Evolutionary conservation across 2,329 filamentous ascomycete species (phyloP).

Genomic region (Exserohilum turcica): DNA sequence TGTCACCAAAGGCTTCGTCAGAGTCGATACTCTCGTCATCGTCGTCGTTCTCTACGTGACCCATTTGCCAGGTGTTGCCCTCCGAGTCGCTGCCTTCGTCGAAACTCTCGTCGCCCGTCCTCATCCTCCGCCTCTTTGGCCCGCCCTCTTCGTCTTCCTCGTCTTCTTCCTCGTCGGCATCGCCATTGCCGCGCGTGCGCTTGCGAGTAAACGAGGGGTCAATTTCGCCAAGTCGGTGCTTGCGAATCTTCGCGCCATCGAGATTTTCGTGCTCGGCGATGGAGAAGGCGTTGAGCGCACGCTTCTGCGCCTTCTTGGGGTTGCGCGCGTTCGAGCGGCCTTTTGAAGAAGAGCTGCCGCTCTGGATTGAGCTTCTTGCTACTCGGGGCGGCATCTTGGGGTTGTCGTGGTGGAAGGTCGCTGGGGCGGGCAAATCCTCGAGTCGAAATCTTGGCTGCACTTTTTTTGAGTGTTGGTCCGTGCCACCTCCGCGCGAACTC

Average conservation of each 20-base stretch:
- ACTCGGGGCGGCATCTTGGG: slow-evolving; percentile 54
- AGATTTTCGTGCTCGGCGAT: slow-evolving; percentile 65
- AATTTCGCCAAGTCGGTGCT: slow-evolving; percentile 62
- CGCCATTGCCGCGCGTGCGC: slow-evolving; percentile 57
- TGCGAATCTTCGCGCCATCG: slow-evolving; percentile 59
- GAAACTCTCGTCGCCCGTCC: slow-evolving; percentile 57
- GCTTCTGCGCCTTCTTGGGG: slow-evolving; percentile 57
- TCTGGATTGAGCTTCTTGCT: slow-evolving; percentile 46
- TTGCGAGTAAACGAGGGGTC: slow-evolving; percentile 51
- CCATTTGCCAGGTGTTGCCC: slow-evolving; percentile 83
- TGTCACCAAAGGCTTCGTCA: slow-evolving; percentile 85
- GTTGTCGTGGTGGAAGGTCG: slow-evolving; percentile 4
- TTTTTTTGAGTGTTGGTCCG: slow-evolving; percentile 27
- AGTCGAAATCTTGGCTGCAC: slow-evolving; percentile 34
- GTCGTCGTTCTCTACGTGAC: slow-evolving; percentile 66
- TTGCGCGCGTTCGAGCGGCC: slow-evolving; percentile 41
- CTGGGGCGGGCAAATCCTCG: slow-evolving; percentile 10
- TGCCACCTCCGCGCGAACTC: slow-evolving; percentile 24
- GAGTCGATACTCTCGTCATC: slow-evolving; percentile 73
- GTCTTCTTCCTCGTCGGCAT: slow-evolving; percentile 50
- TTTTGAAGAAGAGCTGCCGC: slow-evolving; percentile 37
- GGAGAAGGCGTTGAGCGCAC: slow-evolving; percentile 66
- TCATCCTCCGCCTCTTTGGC: slow-evolving; percentile 40
- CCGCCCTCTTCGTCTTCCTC: slow-evolving; percentile 31
- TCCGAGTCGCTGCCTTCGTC: slow-evolving; percentile 82